Conservation (phyloP, 2,329 filamentous ascomycete genomes). For the Fusarium bactridioides region DNA sequence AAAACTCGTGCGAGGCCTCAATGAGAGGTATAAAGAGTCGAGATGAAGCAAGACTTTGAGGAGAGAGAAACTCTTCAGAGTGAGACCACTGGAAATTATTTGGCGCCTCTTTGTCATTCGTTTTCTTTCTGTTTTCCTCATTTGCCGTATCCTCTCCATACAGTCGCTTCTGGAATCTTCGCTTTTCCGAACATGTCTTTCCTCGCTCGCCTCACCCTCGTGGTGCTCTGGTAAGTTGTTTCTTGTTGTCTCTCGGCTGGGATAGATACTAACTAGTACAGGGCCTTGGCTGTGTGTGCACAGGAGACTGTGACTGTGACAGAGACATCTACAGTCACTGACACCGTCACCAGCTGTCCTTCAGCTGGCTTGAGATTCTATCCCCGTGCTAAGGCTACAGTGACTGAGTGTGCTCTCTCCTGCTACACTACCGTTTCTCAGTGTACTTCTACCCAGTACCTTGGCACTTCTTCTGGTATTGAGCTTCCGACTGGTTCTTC, state of each 20-base stretch:
- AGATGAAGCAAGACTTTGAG: constrained; percentile 9
- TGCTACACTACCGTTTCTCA: constrained; percentile 36
- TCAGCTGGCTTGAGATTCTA: background rate
- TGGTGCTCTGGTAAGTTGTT: constrained; percentile 42
- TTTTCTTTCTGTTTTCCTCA: constrained; percentile 16
- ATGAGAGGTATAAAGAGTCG: constrained; percentile 39
- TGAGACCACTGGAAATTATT: constrained; percentile 28
- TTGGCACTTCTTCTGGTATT: constrained; percentile 12
- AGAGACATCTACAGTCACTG: background rate
- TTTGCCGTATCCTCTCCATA: background rate
- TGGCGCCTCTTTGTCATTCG: constrained; percentile 36
- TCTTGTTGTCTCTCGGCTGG: background rate
- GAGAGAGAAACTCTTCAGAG: background rate
- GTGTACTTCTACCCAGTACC: constrained; percentile 31
- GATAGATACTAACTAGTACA: constrained; percentile 7
- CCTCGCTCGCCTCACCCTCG: constrained; percentile 38
- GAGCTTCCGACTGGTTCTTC: constrained; percentile 14
- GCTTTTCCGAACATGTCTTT: constrained; percentile 33
- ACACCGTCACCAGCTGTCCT: background rate
- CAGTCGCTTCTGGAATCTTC: constrained; percentile 16
- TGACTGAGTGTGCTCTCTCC: constrained; percentile 42
- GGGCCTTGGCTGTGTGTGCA: constrained; percentile 37
- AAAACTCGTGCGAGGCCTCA: constrained; percentile 31
- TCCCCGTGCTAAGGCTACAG: background rate
- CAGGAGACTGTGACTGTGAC: constrained; percentile 34